Conservation (phyloP, 1,284 basidiomycete genomes). For the Austroboletus niveus region DNA sequence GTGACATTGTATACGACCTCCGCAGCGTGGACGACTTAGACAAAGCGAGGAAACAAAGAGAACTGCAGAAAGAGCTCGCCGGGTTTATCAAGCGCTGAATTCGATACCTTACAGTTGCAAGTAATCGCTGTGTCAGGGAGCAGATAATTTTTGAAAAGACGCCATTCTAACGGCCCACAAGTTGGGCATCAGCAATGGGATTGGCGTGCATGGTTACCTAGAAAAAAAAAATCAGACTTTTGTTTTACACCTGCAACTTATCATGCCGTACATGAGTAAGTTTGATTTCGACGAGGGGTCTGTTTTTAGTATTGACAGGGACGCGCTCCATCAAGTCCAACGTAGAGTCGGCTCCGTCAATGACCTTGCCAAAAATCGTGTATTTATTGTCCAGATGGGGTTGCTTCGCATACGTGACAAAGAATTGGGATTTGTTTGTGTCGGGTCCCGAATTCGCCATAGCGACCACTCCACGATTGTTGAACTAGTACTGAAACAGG, state of each 20-base stretch:
- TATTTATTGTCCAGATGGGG: conserved; percentile 92
- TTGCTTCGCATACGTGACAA: conserved; percentile 91
- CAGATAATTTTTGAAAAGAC: background rate
- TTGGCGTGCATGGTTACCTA: conserved; percentile 95
- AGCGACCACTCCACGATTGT: conserved; percentile 88
- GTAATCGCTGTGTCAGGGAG: conserved; percentile 9
- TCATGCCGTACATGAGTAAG: conserved; percentile 63
- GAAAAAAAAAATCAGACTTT: conserved; percentile 6
- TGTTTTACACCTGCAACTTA: background rate
- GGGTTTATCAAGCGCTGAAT: conserved; percentile 77
- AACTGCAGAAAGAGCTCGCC: conserved; percentile 92
- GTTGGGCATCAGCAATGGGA: conserved; percentile 77
- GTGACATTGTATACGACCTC: conserved; percentile 91
- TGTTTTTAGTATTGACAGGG: conserved; percentile 88
- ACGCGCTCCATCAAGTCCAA: conserved; percentile 88
- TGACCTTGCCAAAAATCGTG: conserved; percentile 94
- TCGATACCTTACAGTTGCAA: conserved; percentile 13
- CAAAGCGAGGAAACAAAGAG: conserved; percentile 76
- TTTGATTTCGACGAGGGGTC: conserved; percentile 83
- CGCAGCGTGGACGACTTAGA: conserved; percentile 87
- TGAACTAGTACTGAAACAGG: conserved; percentile 59
- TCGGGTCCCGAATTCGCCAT: conserved; percentile 96
- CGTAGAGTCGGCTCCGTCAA: conserved; percentile 88
- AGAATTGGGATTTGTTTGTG: conserved; percentile 94
- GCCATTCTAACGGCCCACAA: conserved; percentile 35